Percentiles rank a stretch among this genome's conserved stretches.
These are phyloP conservation scores for Cyclotella sp. DNA, from an alignment of 108 stramenopile species.

Conservation along the genomic window DNA sequence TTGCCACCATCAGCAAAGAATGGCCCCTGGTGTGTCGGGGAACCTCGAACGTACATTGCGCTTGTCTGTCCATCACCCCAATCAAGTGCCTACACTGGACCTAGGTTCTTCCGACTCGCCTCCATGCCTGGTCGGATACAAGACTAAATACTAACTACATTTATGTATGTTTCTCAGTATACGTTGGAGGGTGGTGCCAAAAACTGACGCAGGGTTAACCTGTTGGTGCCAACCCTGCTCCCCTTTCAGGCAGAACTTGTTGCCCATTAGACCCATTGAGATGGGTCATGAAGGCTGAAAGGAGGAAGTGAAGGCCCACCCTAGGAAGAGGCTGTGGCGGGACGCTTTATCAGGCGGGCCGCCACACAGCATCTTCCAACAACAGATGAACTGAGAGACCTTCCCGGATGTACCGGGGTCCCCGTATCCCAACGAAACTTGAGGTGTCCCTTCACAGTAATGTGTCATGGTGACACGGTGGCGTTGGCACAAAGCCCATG, in stretches of 20 bases:
- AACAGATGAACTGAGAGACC: no score
- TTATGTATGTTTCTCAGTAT: no score
- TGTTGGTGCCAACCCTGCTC: neutral
- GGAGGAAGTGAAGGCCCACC: neutral
- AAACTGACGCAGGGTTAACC: conserved; percentile 5
- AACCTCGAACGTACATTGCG: no score
- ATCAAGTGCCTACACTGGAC: conserved; percentile 16
- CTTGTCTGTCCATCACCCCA: no score
- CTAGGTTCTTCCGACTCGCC: conserved; percentile 1
- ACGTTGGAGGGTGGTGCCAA: conserved; percentile 8
- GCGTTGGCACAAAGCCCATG: no score
- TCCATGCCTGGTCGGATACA: neutral
- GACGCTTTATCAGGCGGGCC: conserved; percentile 21
- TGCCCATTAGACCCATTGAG: neutral
- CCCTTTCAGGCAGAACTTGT: neutral
- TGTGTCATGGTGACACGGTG: no score
- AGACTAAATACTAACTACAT: no score
- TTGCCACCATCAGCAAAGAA: no score
- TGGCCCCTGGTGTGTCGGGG: no score
- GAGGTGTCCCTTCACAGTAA: no score
- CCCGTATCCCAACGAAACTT: no score
- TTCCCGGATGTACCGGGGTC: neutral
- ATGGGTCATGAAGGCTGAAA: neutral
- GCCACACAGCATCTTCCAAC: no score
- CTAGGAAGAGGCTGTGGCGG: neutral